These are phyloP conservation scores for Adansonia grandidieri DNA, from an alignment of 441 rosid species.

Conservation along the genomic window DNA sequence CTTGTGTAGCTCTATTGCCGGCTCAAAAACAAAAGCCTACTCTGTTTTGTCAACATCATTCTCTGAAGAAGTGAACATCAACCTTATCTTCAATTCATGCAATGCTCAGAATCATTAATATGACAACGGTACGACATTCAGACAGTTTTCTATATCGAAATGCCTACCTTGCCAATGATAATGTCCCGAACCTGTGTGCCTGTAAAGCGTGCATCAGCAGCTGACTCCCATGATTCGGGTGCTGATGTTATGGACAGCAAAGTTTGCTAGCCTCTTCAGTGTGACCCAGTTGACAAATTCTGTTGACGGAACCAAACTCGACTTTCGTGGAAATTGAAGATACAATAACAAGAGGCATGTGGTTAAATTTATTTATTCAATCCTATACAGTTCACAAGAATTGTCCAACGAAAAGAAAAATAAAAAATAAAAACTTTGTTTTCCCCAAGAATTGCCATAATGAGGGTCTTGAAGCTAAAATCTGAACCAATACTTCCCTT, in stretches of 20 bases:
- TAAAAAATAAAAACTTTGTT: not conserved
- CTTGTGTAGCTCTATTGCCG: slow-evolving; percentile 22
- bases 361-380: too few species aligned
- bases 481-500: not conserved
- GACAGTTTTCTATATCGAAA: slow-evolving; percentile 7
- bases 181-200: slow-evolving; percentile 3
- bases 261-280: not conserved
- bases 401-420: not conserved
- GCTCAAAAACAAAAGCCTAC: slow-evolving; percentile 18
- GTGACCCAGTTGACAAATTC: not conserved
- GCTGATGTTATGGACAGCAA: not conserved
- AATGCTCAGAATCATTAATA: slow-evolving; percentile 18
- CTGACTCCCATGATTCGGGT: not conserved
- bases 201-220: not conserved
- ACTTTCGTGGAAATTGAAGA: not conserved
- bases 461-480: not conserved
- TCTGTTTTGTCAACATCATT: slow-evolving; percentile 36
- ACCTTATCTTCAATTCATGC: slow-evolving; percentile 22
- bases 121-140: slow-evolving; percentile 34
- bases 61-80: not conserved
- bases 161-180: not conserved
- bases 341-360: not conserved
- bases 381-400: not conserved
- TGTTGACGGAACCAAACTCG: not conserved
- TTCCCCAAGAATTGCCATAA: not conserved